Percentiles rank a stretch among this genome's conserved stretches.
These are phyloP conservation scores for Ophiostoma angusticollis DNA, from an alignment of 2,329 filamentous ascomycete species.

Conservation along the genomic window DNA sequence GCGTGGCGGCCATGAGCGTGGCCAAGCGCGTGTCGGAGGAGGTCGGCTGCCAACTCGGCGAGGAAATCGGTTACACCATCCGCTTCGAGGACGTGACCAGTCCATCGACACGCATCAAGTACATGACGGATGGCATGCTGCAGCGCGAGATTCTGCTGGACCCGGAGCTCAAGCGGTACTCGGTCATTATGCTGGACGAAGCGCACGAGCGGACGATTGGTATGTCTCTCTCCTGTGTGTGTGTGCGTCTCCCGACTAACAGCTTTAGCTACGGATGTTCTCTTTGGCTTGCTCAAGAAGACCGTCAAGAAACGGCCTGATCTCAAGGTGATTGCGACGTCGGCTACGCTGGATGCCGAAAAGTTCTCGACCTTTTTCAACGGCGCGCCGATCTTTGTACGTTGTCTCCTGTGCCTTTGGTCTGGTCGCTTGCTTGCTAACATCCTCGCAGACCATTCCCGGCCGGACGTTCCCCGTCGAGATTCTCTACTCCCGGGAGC, in stretches of 20 bases:
- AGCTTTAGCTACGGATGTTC: slow-evolving; percentile 62
- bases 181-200: slow-evolving; percentile 95
- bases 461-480: slow-evolving; percentile 93
- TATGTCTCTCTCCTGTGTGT: not conserved
- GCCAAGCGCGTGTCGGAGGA: slow-evolving; percentile 93
- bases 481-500: slow-evolving; percentile 87
- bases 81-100: slow-evolving; percentile 93
- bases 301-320: slow-evolving; percentile 75
- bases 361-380: slow-evolving; percentile 97
- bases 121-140: slow-evolving; percentile 99
- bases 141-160: slow-evolving; percentile 90
- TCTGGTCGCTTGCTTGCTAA: not conserved
- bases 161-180: slow-evolving; percentile 77
- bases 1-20: slow-evolving; percentile 86
- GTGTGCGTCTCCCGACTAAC: not conserved
- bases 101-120: slow-evolving; percentile 85
- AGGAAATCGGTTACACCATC: slow-evolving; percentile 91
- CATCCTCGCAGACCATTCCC: slow-evolving; percentile 52
- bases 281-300: slow-evolving; percentile 91
- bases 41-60: slow-evolving; percentile 56
- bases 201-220: slow-evolving; percentile 89
- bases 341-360: slow-evolving; percentile 89
- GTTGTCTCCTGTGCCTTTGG: not conserved
- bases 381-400: slow-evolving; percentile 73
- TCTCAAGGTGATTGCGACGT: slow-evolving; percentile 90